Conservation (phyloP, 192 early-diverging fungal genomes). For the Phlyctochytrium bullatum region DNA sequence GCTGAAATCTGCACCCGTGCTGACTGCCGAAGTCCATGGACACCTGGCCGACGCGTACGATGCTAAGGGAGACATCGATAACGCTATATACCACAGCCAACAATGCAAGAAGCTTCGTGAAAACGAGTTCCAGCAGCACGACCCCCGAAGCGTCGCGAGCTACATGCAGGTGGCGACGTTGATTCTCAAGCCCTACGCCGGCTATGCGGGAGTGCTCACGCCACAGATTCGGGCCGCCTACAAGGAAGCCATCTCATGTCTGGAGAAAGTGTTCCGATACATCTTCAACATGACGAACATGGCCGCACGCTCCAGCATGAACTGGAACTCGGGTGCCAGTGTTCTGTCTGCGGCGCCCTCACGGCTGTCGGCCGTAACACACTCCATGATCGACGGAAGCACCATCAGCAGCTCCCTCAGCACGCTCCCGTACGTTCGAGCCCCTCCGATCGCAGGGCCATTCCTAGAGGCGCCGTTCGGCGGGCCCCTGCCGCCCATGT, state of each 20-base stretch:
- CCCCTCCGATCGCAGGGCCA: slow-evolving; percentile 34
- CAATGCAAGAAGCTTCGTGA: slow-evolving; percentile 39
- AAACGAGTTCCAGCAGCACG: slow-evolving; percentile 36
- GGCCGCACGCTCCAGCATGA: neutral
- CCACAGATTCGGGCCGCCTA: slow-evolving; percentile 40
- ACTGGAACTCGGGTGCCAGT: slow-evolving; percentile 2
- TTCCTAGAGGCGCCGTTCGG: slow-evolving; percentile 28
- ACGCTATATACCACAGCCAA: slow-evolving; percentile 41
- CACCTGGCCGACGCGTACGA: slow-evolving; percentile 41
- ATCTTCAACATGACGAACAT: slow-evolving; percentile 15
- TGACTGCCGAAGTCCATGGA: slow-evolving; percentile 42
- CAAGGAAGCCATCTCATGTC: slow-evolving; percentile 47
- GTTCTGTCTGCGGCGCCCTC: neutral
- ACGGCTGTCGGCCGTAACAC: neutral
- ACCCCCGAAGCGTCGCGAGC: slow-evolving; percentile 43
- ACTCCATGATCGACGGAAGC: neutral
- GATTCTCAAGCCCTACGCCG: slow-evolving; percentile 38
- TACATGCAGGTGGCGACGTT: slow-evolving; percentile 44
- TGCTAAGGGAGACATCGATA: slow-evolving; percentile 39
- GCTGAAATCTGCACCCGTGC: slow-evolving; percentile 13
- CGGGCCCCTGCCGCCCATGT: slow-evolving; percentile 35
- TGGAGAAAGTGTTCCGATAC: slow-evolving; percentile 51
- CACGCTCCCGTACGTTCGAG: slow-evolving; percentile 3
- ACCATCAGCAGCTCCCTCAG: neutral
- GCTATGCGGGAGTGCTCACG: slow-evolving; percentile 39